These are phyloP conservation scores for Daldinia concentrica DNA, from an alignment of 495 filamentous ascomycete genomes.

Conservation along the genomic window DNA sequence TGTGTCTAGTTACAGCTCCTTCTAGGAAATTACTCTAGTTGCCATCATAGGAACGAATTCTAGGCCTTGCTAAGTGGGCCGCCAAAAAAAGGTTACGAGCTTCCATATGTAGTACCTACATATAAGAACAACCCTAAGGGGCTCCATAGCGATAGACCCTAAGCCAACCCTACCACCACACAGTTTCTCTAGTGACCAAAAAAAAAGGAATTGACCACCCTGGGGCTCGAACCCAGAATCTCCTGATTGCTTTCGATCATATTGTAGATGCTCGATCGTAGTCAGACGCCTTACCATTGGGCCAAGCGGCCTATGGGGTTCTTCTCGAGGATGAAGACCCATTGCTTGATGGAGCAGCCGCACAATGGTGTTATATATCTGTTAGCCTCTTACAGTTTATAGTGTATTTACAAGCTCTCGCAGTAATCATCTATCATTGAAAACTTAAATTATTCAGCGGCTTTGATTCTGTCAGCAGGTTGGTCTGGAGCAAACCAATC, in stretches of 20 bases:
- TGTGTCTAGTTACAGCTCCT: not conserved
- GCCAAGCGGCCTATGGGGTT: constrained; percentile 11
- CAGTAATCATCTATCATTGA: not conserved
- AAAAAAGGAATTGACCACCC: constrained; percentile 8
- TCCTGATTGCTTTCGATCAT: constrained; percentile 9
- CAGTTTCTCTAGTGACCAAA: not conserved
- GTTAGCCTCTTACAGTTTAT: not conserved
- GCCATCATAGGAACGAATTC: too few species aligned
- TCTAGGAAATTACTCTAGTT: not conserved
- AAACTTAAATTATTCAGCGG: not conserved
- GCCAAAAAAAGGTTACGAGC: not conserved
- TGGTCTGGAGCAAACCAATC: not conserved
- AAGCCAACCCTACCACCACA: constrained; percentile 4
- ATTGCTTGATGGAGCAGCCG: not conserved
- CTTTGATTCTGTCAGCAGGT: not conserved
- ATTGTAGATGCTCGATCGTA: constrained; percentile 1
- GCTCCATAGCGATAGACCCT: not conserved
- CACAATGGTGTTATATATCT: not conserved
- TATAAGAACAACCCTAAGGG: not conserved
- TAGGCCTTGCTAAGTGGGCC: not conserved
- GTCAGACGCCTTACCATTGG: constrained; percentile 19
- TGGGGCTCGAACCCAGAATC: constrained; percentile 18
- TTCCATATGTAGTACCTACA: too few species aligned
- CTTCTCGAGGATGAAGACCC: not conserved
- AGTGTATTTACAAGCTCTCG: not conserved